Evolutionary conservation across 768 basidiomycete genomes (phyloP), one percentile per base, ranked within the genome.

Genomic region (Xerocomus brunneocitrinus): DNA sequence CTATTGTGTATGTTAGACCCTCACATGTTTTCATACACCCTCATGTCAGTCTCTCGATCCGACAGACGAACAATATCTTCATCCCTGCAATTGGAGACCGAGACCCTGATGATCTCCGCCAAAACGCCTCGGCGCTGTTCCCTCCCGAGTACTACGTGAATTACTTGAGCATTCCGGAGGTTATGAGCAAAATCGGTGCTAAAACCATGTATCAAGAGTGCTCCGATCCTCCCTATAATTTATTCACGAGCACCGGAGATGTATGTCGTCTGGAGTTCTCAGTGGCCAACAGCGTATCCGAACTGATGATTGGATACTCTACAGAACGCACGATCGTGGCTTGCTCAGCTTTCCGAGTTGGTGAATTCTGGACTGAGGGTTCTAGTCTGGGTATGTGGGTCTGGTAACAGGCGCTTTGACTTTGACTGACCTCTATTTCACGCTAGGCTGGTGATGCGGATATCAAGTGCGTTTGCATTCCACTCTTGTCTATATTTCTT

Each of bases 201-300:
- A 68, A 80, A 53, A 58, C 62, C 30, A 60, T 54, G 1, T 86
- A 83, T 59, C 47, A 58, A 8, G 78, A 81, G 56, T 87, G 84
- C 47, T 57, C 80, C 0, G 50, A 76, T 54, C 60, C 76, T 0
- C 76, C 79, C 0, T 75, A 69, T 41, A 52, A 64, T 10, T 54
- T 75, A n/a, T 82, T 87, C 60, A 56, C 36, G 4, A 69, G 54
- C 39, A 85, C 83, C 0, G 85, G 84, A 27, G 85, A 86, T 66
- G 81, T 83, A 52, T 51, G 77, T 58, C 39, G 0, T 38, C n/a
- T 45, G 4, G 9, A 25, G 8, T 8, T 19, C 7, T 25, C 13
- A 24, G 38, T 7, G 16, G 4, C n/a, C 30, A 4, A 34, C 4
- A 13, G n/a, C 43, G 16, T 5, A 45, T 50, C 12, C 3, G 8